Conservation (phyloP, 2,329 filamentous ascomycete species). For the Colletotrichum sp. region DNA sequence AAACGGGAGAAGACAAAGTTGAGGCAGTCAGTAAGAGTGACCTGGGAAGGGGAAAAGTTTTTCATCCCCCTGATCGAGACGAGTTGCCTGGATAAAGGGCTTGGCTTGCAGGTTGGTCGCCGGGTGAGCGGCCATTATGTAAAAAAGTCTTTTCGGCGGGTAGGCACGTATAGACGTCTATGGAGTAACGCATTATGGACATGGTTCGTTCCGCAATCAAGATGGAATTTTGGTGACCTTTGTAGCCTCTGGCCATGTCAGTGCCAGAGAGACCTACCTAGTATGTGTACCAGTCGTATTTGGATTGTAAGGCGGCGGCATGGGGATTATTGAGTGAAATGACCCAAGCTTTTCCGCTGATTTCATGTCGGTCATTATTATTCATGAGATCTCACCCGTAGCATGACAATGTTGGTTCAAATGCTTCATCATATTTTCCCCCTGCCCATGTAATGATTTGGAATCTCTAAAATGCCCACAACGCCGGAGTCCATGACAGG, state of each 20-base stretch:
- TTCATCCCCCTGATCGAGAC: neutral
- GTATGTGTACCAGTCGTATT: neutral
- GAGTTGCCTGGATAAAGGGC: constrained; percentile 6
- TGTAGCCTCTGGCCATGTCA: neutral
- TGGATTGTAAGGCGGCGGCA: neutral
- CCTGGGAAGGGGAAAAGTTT: neutral
- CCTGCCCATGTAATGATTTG: neutral
- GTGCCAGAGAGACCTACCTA: neutral
- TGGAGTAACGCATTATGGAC: constrained; percentile 23
- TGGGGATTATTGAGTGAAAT: neutral
- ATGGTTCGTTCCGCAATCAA: neutral
- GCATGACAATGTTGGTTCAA: neutral
- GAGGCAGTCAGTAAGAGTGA: neutral
- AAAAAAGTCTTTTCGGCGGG: constrained; percentile 20
- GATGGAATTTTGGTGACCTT: neutral
- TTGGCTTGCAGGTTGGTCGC: constrained; percentile 12
- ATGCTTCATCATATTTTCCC: neutral
- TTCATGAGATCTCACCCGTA: neutral
- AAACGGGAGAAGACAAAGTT: neutral
- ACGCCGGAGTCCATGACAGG: constrained; percentile 20
- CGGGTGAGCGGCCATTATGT: constrained; percentile 17
- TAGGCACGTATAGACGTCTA: constrained; percentile 20
- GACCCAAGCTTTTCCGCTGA: neutral
- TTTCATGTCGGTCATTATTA: neutral
- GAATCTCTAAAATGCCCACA: constrained; percentile 21